phyloP scores from a whole-genome alignment of 805 yeast species.

The Gaillardinia entomophila region DNA sequence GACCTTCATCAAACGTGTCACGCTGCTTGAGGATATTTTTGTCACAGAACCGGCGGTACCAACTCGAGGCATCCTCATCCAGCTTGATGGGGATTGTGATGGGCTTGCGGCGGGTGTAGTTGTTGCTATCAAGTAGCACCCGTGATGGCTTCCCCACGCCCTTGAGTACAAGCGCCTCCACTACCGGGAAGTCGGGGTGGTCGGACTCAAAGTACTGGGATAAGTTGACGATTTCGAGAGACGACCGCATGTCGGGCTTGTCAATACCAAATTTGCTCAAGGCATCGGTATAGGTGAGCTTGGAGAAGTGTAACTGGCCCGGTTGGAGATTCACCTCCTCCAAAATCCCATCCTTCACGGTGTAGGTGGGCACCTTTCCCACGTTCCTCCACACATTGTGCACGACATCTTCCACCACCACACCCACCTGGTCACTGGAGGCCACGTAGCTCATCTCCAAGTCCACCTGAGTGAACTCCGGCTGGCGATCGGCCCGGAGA shows the following conservation, averaged over 20 bases:
- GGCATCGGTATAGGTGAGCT: slow-evolving; percentile 62
- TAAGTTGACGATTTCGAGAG: slow-evolving; percentile 46
- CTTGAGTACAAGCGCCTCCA: slow-evolving; percentile 68
- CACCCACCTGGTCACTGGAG: slow-evolving; percentile 58
- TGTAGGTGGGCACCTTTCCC: slow-evolving; percentile 33
- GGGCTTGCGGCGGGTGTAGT: slow-evolving; percentile 57
- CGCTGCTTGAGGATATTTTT: slow-evolving; percentile 14
- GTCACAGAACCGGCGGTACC: slow-evolving; percentile 41
- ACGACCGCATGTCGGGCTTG: slow-evolving; percentile 83
- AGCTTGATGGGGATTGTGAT: slow-evolving; percentile 44
- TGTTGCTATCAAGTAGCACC: slow-evolving; percentile 31
- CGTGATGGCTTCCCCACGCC: slow-evolving; percentile 39
- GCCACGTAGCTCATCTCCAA: slow-evolving; percentile 84
- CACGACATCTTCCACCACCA: slow-evolving; percentile 56
- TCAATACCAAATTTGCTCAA: slow-evolving; percentile 79
- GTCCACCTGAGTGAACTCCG: slow-evolving; percentile 97
- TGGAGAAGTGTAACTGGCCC: slow-evolving; percentile 18
- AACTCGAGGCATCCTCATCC: slow-evolving; percentile 29
- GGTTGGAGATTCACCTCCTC: slow-evolving; percentile 11
- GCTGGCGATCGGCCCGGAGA: slow-evolving; percentile 90
- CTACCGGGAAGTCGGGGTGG: slow-evolving; percentile 50
- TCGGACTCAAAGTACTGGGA: slow-evolving; percentile 29
- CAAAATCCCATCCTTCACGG: slow-evolving; percentile 25
- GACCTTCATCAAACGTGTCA: slow-evolving; percentile 8
- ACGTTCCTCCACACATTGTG: slow-evolving; percentile 49